Evolutionary conservation across 371 early-diverging fungal species (phyloP), one percentile per base, ranked within the genome.

Genomic region (Mortierella sp.): DNA sequence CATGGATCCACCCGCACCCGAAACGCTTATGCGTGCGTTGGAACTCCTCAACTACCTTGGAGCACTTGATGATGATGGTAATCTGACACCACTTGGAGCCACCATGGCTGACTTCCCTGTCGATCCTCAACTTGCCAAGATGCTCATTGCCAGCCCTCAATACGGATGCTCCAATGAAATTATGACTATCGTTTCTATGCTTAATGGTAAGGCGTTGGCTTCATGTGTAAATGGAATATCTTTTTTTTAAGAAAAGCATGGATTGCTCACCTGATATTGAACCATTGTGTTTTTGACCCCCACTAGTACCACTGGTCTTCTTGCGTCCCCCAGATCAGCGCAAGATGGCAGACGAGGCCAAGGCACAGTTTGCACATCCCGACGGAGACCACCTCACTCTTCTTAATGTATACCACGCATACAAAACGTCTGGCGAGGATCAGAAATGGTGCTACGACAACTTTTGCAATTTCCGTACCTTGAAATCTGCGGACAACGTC

Each of bases 321-420:
- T 68, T 98, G 72, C 92, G 98, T 19, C 98, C 99, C 11, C 91
- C 91, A 71, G 96, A 98, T 67, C 89, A 92, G 24, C 92, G 94
- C 68, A 90, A 92, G 67, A 88, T 88, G 65, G 98, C 99, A 1
- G 98, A 98, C 81, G 93, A 89, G 63, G 97, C 98, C 76, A 97
- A 97, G 83, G 93, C 92, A 8, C 88, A 96, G 72, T 99, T 98
- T 85, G 92, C 93, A 28, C 98, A 98, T 75, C 88, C 90, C 67
- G 96, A 96, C 70, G 95, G 97, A 63, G 96, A 97, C 76, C 96
- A 97, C 72, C 88, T 98, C 52, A 96, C 98, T 11, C 84, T 99
- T 50, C 89, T 99, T 70, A 98, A 98, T 77, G 97, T 96, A 13
- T 99, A 92, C 82, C 94, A 98, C 74, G 96, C 95, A 4, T 99